Evolutionary conservation across 192 early-diverging fungal species (phyloP).

Genomic region (Chytriomyces sp.): DNA sequence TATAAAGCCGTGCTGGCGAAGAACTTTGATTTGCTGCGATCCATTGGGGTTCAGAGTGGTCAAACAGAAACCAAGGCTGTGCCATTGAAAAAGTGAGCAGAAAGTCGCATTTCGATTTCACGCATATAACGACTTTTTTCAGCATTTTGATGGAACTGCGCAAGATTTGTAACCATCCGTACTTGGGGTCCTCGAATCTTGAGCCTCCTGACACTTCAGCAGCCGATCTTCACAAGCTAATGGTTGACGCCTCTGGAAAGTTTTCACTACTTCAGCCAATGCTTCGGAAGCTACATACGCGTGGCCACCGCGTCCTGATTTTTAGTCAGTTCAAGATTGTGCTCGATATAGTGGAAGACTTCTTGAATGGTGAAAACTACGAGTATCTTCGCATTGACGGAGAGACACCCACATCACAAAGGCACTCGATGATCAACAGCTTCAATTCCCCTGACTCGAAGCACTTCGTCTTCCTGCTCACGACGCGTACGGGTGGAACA

Average conservation of each 20-base stretch:
- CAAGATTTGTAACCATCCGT: conserved; percentile 74
- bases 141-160: conserved; percentile 70
- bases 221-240: conserved; percentile 52
- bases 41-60: conserved; percentile 37
- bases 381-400: conserved; percentile 66
- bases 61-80: conserved; percentile 30
- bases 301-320: conserved; percentile 70
- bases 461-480: conserved; percentile 67
- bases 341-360: conserved; percentile 80
- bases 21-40: conserved; percentile 52
- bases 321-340: conserved; percentile 85
- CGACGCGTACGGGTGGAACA: conserved; percentile 72
- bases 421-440: conserved; percentile 60
- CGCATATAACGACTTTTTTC: conserved; percentile 13
- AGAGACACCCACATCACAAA: conserved; percentile 43
- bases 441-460: conserved; percentile 68
- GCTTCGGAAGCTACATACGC: conserved; percentile 61
- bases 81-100: conserved; percentile 32
- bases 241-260: conserved; percentile 65
- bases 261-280: conserved; percentile 66
- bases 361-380: conserved; percentile 55
- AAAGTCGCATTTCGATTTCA: not conserved
- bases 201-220: conserved; percentile 46
- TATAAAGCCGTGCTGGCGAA: conserved; percentile 65
- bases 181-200: conserved; percentile 50